These are phyloP conservation scores for Austroboletus festivus DNA, from an alignment of 768 basidiomycete species.

Conservation along the genomic window DNA sequence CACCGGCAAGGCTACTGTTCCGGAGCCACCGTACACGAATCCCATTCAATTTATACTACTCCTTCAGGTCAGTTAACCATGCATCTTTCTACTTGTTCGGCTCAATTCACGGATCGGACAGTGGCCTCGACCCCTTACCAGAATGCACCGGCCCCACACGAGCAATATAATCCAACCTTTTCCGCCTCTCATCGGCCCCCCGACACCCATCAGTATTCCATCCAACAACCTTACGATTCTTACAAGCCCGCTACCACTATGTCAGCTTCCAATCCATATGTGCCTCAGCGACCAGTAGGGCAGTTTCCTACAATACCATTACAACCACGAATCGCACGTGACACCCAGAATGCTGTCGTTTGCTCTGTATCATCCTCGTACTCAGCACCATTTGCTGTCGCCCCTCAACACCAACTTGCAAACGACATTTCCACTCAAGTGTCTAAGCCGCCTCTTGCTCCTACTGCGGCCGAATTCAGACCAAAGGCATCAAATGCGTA, in stretches of 20 bases:
- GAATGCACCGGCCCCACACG: constrained; percentile 15
- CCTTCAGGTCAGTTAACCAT: constrained; percentile 22
- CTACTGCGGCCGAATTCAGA: constrained; percentile 48
- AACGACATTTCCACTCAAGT: constrained; percentile 27
- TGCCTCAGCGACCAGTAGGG: constrained; percentile 12
- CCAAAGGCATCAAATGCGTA: constrained; percentile 71
- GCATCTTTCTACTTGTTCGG: neutral
- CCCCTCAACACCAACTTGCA: constrained; percentile 14
- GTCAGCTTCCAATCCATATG: constrained; percentile 22
- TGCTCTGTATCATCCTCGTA: constrained; percentile 28
- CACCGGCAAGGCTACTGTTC: constrained; percentile 34
- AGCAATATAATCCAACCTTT: constrained; percentile 25
- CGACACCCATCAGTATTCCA: constrained; percentile 11
- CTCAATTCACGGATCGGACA: constrained; percentile 7
- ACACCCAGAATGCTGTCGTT: constrained; percentile 24
- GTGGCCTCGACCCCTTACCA: constrained; percentile 14
- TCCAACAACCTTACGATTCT: constrained; percentile 29
- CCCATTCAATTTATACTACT: constrained; percentile 14
- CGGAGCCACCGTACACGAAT: constrained; percentile 26
- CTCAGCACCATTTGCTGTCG: constrained; percentile 11
- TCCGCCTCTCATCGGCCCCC: constrained; percentile 16
- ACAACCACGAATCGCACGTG: constrained; percentile 28
- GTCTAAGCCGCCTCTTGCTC: constrained; percentile 32
- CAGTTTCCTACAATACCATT: constrained; percentile 10
- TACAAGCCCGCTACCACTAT: constrained; percentile 32